Evolutionary conservation across 805 yeast species (phyloP), one percentile per base, ranked within the genome.

Genomic region (Teunomyces atbi): DNA sequence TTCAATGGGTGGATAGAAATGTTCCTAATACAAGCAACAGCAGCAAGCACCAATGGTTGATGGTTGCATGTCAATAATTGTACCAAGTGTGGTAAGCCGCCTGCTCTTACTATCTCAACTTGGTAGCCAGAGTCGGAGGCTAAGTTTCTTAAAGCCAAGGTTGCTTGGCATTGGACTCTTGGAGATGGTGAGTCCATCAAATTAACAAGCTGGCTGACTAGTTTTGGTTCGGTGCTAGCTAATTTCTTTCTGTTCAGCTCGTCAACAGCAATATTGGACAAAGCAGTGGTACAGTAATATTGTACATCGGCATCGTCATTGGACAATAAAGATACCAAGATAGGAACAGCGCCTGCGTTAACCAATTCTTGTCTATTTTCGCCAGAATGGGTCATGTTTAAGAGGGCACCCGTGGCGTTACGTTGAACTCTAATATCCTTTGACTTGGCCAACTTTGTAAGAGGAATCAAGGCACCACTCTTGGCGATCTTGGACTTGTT

Each of bases 291-390:
- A 73, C 99, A 94, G 65, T 94, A 94, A 65, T 94, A 94, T 69
- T 94, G 99, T 36, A 94, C 98, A 64, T 94, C 99, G 1, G 97
- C 87, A 65, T 94, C 99, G 21, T 84, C 78, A 46, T 90, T 85
- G 1, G 92, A 81, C 51, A 94, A 74, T 51, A 94, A 72, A 8
- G 95, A 83, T 11, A 94, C 98, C 46, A 94, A 75, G 5, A 94
- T 96, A 1, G 99, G 99, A 6, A 94, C 96, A 15, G 98, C 97
- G 38, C 98, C 99, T 2, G 99, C 97, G 65, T 89, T 89, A 29
- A 94, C 99, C 52, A 94, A 77, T 67, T 94, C 98, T 64, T 87
- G 92, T 69, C 99, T 84, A 66, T 94, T 94, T 68, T 91, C 98
- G 53, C 86, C 87, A 19, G 96, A 88, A 64, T 94, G 99, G 30